These are phyloP conservation scores for Drosera capensis DNA, from an alignment of 148 eudicot species.

Conservation along the genomic window DNA sequence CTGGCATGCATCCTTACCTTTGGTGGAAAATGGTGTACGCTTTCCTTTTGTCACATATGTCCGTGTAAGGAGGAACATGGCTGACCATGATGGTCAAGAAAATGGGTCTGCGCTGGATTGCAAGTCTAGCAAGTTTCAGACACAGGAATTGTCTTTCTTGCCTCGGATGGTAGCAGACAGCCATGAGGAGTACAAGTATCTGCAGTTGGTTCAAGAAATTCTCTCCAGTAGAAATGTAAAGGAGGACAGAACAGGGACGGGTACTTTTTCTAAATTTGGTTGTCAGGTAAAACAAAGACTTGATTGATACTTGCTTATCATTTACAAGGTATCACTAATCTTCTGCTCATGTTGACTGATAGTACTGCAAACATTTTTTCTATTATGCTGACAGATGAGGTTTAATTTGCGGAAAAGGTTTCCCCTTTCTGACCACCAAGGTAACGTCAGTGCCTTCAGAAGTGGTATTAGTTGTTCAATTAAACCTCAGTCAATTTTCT, in stretches of 20 bases:
- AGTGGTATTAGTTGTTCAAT: neutral
- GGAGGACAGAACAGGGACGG: constrained; percentile 86
- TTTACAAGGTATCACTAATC: constrained; percentile 1
- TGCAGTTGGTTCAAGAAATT: constrained; percentile 55
- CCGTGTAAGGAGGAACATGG: constrained; percentile 42
- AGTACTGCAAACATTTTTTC: neutral
- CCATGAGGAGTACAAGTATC: constrained; percentile 72
- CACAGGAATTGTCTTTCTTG: constrained; percentile 50
- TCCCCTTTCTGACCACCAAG: constrained; percentile 86
- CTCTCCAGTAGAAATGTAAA: constrained; percentile 49
- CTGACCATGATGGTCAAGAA: constrained; percentile 16
- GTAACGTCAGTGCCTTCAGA: constrained; percentile 15
- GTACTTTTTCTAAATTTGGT: constrained; percentile 82
- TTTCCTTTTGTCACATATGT: constrained; percentile 69
- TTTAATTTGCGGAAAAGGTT: constrained; percentile 80
- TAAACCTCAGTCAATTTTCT: too few species aligned
- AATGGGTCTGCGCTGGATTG: constrained; percentile 14
- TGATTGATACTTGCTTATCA: neutral
- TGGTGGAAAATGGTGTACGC: constrained; percentile 44
- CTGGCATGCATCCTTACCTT: constrained; percentile 70
- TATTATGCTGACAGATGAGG: constrained; percentile 49
- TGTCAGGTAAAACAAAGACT: constrained; percentile 51
- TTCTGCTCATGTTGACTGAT: neutral
- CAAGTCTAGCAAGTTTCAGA: constrained; percentile 29
- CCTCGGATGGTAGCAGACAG: constrained; percentile 58